These are phyloP conservation scores for Arxiozyma heterogenica DNA, from an alignment of 1,139 yeast genomes.

Conservation along the genomic window DNA sequence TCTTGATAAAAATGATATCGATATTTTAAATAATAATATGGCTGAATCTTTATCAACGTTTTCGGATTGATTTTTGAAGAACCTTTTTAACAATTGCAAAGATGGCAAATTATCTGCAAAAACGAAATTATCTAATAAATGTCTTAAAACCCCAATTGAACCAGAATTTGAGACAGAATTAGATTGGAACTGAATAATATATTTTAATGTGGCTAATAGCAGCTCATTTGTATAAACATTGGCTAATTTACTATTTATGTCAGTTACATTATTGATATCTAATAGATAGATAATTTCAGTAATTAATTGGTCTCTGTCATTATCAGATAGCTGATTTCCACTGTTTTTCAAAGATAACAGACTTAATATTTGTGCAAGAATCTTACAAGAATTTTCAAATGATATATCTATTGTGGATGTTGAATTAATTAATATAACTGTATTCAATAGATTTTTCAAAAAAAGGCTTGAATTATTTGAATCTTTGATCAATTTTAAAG, in stretches of 20 bases:
- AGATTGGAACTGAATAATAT: conserved; percentile 9
- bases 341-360: conserved; percentile 2
- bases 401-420: conserved; percentile 21
- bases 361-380: conserved; percentile 16
- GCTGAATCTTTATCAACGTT: conserved; percentile 10
- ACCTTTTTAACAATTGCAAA: conserved; percentile 13
- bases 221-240: conserved; percentile 15
- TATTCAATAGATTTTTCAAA: conserved; percentile 14
- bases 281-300: conserved; percentile 16
- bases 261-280: conserved; percentile 14
- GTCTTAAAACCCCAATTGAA: conserved; percentile 4
- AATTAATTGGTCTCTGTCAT: conserved; percentile 9
- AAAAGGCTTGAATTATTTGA: conserved; percentile 5
- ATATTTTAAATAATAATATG: conserved; percentile 18
- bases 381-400: conserved; percentile 17
- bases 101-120: conserved; percentile 14
- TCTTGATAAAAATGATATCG: conserved; percentile 19
- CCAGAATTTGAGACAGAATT: not conserved
- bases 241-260: conserved; percentile 14
- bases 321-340: not conserved
- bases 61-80: conserved; percentile 11
- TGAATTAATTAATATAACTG: conserved; percentile 23
- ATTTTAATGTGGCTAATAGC: conserved; percentile 19
- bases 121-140: conserved; percentile 13
- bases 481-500: conserved; percentile 11